These are phyloP conservation scores for Yamadazyma sp. DNA, from an alignment of 1,139 yeast species.

Conservation along the genomic window DNA sequence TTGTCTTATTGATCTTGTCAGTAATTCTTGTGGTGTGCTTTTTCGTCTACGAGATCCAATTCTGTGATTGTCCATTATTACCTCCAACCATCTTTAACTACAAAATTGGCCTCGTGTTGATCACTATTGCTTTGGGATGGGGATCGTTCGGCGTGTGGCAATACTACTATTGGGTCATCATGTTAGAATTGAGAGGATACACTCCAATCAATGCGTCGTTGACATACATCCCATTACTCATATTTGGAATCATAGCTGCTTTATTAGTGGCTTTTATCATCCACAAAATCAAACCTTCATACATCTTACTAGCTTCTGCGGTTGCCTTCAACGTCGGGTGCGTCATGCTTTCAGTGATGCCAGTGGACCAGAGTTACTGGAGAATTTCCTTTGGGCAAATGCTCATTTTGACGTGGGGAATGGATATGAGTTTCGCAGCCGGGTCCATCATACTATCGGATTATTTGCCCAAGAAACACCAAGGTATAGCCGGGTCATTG, in stretches of 20 bases:
- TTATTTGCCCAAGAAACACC: conserved; percentile 48
- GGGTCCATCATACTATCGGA: conserved; percentile 54
- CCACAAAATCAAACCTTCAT: conserved; percentile 43
- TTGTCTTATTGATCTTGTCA: conserved; percentile 44
- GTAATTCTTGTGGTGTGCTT: conserved; percentile 32
- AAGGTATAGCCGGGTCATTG: conserved; percentile 62
- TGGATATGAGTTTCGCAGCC: conserved; percentile 61
- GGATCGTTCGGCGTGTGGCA: conserved; percentile 59
- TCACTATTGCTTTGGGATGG: conserved; percentile 50
- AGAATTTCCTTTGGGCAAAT: conserved; percentile 46
- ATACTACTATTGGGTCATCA: conserved; percentile 41
- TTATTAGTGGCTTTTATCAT: conserved; percentile 42
- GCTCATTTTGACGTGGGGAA: conserved; percentile 54
- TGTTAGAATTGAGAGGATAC: conserved; percentile 44
- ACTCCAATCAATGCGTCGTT: conserved; percentile 44
- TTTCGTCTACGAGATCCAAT: conserved; percentile 28
- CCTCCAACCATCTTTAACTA: conserved; percentile 43
- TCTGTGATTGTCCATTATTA: conserved; percentile 40
- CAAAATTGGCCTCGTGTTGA: conserved; percentile 36
- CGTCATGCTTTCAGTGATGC: conserved; percentile 47
- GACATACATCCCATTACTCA: conserved; percentile 45
- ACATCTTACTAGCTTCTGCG: conserved; percentile 41
- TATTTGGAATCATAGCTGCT: conserved; percentile 50
- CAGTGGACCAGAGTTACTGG: conserved; percentile 49
- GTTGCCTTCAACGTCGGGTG: conserved; percentile 49